Evolutionary conservation across 345 rosid species (phyloP).

Genomic region (Camelina sativa): DNA sequence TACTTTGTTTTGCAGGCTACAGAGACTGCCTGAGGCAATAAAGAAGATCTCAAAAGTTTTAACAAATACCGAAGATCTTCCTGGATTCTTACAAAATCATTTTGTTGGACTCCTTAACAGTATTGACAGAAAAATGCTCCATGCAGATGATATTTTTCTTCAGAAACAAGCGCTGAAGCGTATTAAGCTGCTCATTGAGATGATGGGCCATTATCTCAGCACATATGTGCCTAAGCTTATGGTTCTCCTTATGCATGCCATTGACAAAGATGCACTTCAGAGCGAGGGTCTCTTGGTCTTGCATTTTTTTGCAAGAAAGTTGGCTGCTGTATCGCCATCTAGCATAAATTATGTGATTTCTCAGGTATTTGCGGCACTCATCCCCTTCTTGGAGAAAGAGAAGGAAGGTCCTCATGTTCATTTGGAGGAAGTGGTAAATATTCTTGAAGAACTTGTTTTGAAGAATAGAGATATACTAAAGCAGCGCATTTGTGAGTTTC

Average conservation of each 20-base stretch:
- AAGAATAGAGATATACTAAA: slow-evolving; percentile 73
- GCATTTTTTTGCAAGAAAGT: slow-evolving; percentile 77
- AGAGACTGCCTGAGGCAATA: slow-evolving; percentile 75
- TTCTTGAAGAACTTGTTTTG: slow-evolving; percentile 86
- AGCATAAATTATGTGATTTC: slow-evolving; percentile 89
- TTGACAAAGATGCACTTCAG: slow-evolving; percentile 82
- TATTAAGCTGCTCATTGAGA: slow-evolving; percentile 81
- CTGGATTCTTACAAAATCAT: slow-evolving; percentile 87
- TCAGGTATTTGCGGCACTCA: slow-evolving; percentile 92
- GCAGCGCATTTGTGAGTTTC: slow-evolving; percentile 92
- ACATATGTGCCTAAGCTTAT: slow-evolving; percentile 92
- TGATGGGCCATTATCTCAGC: slow-evolving; percentile 90
- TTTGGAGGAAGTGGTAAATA: slow-evolving; percentile 73
- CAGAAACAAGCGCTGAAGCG: slow-evolving; percentile 94
- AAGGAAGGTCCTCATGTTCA: slow-evolving; percentile 56
- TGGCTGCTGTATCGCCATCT: slow-evolving; percentile 77
- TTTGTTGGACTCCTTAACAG: slow-evolving; percentile 97
- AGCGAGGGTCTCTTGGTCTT: slow-evolving; percentile 85
- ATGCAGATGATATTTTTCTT: slow-evolving; percentile 66
- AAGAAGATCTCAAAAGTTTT: slow-evolving; percentile 80
- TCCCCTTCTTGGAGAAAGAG: slow-evolving; percentile 87
- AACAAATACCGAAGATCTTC: slow-evolving; percentile 79
- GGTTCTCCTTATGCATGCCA: slow-evolving; percentile 97
- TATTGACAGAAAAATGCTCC: slow-evolving; percentile 92
- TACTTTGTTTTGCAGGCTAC: slow-evolving; percentile 60